Conservation (phyloP, 768 basidiomycete genomes). For the Tulasnella sp. region DNA sequence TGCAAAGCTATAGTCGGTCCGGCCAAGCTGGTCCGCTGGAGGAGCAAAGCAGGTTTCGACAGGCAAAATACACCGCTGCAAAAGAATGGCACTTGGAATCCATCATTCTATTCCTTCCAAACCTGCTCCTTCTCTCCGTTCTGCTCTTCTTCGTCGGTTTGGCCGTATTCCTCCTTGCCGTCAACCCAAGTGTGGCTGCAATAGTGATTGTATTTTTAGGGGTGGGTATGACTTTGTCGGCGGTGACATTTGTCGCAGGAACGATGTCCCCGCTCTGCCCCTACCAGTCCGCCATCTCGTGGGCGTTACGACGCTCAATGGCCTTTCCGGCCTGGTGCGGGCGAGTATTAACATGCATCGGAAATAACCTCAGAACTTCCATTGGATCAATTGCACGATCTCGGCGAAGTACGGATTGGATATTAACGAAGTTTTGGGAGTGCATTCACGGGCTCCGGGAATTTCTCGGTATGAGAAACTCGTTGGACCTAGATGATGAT, state of each 20-base stretch:
- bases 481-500: not conserved
- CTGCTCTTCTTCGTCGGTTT: not conserved
- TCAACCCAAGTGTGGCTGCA: not conserved
- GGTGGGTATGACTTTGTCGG: not conserved
- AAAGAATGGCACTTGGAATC: not conserved
- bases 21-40: not conserved
- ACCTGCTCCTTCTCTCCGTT: not conserved
- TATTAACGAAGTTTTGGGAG: not conserved
- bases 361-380: not conserved
- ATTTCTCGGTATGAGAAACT: not conserved
- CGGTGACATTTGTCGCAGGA: not conserved
- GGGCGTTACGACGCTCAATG: not conserved
- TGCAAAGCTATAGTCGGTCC: not conserved
- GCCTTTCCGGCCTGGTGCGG: not conserved
- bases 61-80: not conserved
- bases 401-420: not conserved
- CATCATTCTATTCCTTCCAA: not conserved
- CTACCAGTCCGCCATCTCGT: not conserved
- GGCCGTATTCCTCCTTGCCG: not conserved
- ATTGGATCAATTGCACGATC: not conserved
- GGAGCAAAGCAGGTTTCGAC: not conserved
- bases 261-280: not conserved
- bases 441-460: not conserved
- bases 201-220: not conserved
- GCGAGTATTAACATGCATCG: not conserved